Evolutionary conservation across 2,329 filamentous ascomycete species (phyloP), one percentile per base, ranked within the genome.

Genomic region (Setomelanomma holmii): DNA sequence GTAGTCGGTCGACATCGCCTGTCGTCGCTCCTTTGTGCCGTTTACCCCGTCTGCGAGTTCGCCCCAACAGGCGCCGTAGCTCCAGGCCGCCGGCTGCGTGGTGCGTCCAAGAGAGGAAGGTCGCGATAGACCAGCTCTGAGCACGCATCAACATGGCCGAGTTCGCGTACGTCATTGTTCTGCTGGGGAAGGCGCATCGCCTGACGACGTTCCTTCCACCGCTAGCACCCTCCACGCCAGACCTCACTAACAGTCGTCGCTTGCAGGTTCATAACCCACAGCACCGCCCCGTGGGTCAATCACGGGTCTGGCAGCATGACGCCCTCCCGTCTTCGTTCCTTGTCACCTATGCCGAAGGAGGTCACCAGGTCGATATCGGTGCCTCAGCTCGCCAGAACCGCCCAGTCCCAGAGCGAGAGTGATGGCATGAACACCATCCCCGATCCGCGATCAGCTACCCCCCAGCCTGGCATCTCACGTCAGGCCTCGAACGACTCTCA

Each of bases 391-490:
- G 56, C 59, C 48, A 71, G 61, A 52, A 51, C 65, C 16, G 62
- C 67, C 49, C 60, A 58, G 40, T 54, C 77, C 14, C 71, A 77
- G 14, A 69, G 76, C 10, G 69, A 74, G 16, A 81, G 83, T 60
- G 81, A 85, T 66, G 84, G 85, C 64, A 82, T 90, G 76, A 89
- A 86, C 71, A 90, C 88, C 1, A 78, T 90, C 45, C 87, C 88
- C 39, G 79, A 82, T 56, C 80, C 79, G 5, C 72, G 79, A 42
- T 75, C 77, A 4, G 71, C 77, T 17, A 78, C 76, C 27, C 73
- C 74, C 1, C 66, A 55, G 42, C 63, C 60, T 17, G 55, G 59
- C 16, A 72, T 64, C 23, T 71, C 69, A 44, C 66, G 66, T 65
- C 69, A 67, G 71, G 75, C 60, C 77, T 83, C 69, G 72, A 75